Percentiles rank a stretch among this genome's conserved stretches.
Evolutionary conservation across 163 green algal genomes (phyloP).

Genomic region (Chlamydomonas reinhardtii): DNA sequence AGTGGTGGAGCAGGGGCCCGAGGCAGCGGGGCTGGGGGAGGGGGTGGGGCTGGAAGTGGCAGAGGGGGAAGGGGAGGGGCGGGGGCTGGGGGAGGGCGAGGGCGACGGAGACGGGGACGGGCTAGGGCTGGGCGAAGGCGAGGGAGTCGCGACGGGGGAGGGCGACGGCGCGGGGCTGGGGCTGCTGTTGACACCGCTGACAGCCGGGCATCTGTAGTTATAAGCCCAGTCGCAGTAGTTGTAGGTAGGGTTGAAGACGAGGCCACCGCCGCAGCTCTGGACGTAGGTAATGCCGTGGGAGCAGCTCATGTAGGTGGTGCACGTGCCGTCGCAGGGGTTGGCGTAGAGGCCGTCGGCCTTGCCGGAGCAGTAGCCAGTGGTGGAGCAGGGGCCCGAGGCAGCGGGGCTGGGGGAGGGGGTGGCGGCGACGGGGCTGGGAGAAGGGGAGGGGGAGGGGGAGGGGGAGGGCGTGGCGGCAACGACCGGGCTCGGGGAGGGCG

Average conservation of each 20-base stretch:
- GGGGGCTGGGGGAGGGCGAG: neutral
- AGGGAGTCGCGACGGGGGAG: neutral
- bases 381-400: neutral
- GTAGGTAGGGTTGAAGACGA: slow-evolving; percentile 3
- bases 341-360: slow-evolving; percentile 3
- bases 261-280: neutral
- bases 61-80: neutral
- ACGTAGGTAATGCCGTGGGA: neutral
- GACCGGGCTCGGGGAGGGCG: neutral
- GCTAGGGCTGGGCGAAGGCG: neutral
- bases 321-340: slow-evolving; percentile 15
- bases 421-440: neutral
- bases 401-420: neutral
- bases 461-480: neutral
- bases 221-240: slow-evolving; percentile 19
- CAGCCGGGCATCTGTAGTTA: slow-evolving; percentile 1
- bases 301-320: slow-evolving; percentile 8
- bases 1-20: neutral
- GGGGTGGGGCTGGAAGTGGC: neutral
- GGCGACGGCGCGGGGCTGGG: neutral
- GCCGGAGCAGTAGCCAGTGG: neutral
- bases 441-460: neutral
- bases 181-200: neutral
- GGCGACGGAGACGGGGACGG: neutral
- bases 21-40: neutral